These are phyloP conservation scores for Spirogloea muscicola DNA, from an alignment of 139 green algal genomes.

Conservation along the genomic window DNA sequence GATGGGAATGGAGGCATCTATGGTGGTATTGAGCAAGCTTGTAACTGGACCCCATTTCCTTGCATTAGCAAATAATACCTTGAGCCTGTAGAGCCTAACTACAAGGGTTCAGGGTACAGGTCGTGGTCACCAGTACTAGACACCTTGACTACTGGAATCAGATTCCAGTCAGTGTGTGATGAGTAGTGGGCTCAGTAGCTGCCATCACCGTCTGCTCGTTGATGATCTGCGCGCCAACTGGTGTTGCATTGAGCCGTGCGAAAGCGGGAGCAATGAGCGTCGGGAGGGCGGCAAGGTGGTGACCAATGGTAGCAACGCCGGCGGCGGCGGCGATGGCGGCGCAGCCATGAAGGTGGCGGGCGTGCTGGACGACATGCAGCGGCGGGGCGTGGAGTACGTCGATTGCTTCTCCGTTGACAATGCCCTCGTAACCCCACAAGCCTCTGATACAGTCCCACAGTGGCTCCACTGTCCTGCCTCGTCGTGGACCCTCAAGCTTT, in stretches of 20 bases:
- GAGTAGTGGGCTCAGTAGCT: no score
- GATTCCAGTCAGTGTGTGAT: no score
- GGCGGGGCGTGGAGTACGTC: constrained; percentile 49
- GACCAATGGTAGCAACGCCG: no score
- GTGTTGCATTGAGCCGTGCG: no score
- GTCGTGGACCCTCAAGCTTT: no score
- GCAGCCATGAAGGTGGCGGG: constrained; percentile 61
- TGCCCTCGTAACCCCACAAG: constrained; percentile 32
- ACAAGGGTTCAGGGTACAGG: no score
- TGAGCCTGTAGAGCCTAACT: no score
- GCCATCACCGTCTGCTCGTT: no score
- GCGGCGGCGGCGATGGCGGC: background rate
- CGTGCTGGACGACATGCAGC: constrained; percentile 67
- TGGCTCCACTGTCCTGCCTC: background rate
- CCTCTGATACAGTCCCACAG: background rate
- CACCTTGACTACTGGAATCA: no score
- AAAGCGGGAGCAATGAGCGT: background rate
- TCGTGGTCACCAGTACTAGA: no score
- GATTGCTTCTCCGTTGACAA: constrained; percentile 58
- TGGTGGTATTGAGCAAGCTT: constrained; percentile 54
- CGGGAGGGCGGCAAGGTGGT: background rate
- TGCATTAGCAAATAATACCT: no score
- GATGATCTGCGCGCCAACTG: no score
- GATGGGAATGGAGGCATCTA: constrained; percentile 97
- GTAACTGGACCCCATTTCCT: background rate